These are phyloP conservation scores for Colletotrichum higginsianum DNA, from an alignment of 2,329 filamentous ascomycete species.

Conservation along the genomic window DNA sequence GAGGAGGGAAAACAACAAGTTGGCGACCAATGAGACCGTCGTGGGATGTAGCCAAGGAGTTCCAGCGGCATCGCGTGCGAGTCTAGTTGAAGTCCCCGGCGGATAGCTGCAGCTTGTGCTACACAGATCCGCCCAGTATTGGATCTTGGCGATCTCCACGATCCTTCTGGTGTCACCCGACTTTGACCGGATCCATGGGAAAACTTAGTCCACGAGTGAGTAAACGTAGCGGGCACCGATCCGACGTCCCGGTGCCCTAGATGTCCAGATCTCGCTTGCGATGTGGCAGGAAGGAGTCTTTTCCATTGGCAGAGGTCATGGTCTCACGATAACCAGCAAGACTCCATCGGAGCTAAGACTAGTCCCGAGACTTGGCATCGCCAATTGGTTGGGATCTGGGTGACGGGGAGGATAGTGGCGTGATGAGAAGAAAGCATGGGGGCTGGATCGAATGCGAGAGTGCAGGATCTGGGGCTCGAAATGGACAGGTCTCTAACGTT, in stretches of 20 bases:
- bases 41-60: background rate
- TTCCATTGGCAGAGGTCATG: background rate
- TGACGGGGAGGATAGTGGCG: background rate
- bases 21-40: slow-evolving; percentile 6
- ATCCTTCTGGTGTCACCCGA: slow-evolving; percentile 7
- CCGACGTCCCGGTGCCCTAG: slow-evolving; percentile 23
- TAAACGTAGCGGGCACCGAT: background rate
- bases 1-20: too few species aligned
- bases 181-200: background rate
- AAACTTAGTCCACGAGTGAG: slow-evolving; percentile 32
- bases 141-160: slow-evolving; percentile 24
- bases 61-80: background rate
- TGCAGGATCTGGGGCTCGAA: slow-evolving; percentile 34
- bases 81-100: slow-evolving; percentile 18
- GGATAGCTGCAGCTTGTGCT: slow-evolving; percentile 23
- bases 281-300: background rate
- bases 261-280: slow-evolving; percentile 21
- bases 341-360: slow-evolving; percentile 2
- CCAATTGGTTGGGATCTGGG: slow-evolving; percentile 3
- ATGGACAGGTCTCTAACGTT: background rate
- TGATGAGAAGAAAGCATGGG: background rate
- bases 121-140: slow-evolving; percentile 35
- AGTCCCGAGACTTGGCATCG: background rate
- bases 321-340: slow-evolving; percentile 21
- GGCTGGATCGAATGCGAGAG: slow-evolving; percentile 40